Base-by-base conservation (phyloP, 495 filamentous ascomycete genomes). In the Halenospora varia region DNA sequence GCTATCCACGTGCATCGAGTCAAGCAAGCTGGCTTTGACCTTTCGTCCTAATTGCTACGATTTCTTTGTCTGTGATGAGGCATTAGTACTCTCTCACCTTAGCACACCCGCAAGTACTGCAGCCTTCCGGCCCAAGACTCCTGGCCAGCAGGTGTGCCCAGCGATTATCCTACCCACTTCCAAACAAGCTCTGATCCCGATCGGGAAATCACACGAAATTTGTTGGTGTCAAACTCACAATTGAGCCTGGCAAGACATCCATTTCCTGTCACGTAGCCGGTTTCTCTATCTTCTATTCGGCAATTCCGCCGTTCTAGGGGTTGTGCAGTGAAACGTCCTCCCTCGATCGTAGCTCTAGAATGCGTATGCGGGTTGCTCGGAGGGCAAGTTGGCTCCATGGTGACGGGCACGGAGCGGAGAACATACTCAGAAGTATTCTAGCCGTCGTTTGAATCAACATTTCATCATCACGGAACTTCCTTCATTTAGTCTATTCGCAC, bases 1-100 rank as follows among this genome's bases (percentile, higher is more conserved):
- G 59, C 61, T 71, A 66, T 72, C 70, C 74, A 78, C 70, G 66
- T 74, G 60, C 69, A 72, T 79, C 77, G 77, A 81, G 75, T 73
- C 67, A 72, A 66, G 75, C 74, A 72, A 73, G 71, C 64, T 67
- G 60, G 60, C 55, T 64, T 60, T 70, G 62, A 60, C 57, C 59
- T 66, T 55, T 63, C 19, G 18, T 35, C 15, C 67, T 54, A 60
- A 50, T 55, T 35, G 2, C 47, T 46, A 25, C 25, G 46, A 55
- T 60, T 57, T 59, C 60, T 66, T 66, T 66, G 60, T 62, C 53
- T 49, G 39, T 51, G 20, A 52, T 57, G 22, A 57, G 50, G 15
- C 41, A 19, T 24, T 53, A 45, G 22, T 50, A 45, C 39, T 50
- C 48, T 50, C 52, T 41, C n/a, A 55, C 51, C 25, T 57, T 60